Evolutionary conservation across 495 filamentous ascomycete species (phyloP), one percentile per base, ranked within the genome.

Genomic region (Filosporella fistucella): DNA sequence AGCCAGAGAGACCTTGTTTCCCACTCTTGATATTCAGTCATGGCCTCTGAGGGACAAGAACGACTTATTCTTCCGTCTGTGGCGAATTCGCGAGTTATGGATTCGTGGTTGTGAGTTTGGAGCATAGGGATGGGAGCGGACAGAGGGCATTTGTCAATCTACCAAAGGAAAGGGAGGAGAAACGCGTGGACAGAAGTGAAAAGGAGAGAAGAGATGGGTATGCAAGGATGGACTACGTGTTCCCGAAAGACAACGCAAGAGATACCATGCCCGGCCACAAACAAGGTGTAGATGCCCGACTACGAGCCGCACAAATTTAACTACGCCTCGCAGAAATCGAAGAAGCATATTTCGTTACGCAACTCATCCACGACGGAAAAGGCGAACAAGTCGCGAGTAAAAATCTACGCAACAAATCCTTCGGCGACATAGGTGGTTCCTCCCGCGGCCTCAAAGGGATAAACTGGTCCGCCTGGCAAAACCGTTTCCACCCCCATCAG

Each of bases 21-120:
- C 86, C 86, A 2, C 83, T 86, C 0, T 73, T 84, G 62, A 68
- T 91, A 25, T 89, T 91, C 64, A 88, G 82, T 8, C 86, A 90
- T 56, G 87, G 87, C 1, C 68, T 90, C 1, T 86, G 83, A 4
- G 86, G 87, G 11, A 81, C 74, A 34, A 66, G 82, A 16, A 87
- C 86, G 40, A 70, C 85, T 8, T 90, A 89, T 65, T 85, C 81
- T 34, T 76, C 86, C 55, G 52, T 89, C 13, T 76, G 71, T 30
- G 80, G 82, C 4, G 82, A 82, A 0, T 58, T 90, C 13, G 82
- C 86, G 2, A 85, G 81, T 13, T 74, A 88, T 55, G 86, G 87
- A 9, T 68, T 87, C 11, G 76, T 89, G 2, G 86, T 89, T 1
- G 56, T 86, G 14, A 84, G 81, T 14, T 71, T 83, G 1, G 86